phyloP scores from a whole-genome alignment of 495 filamentous ascomycete genomes.

The Aspergillus nidulans region DNA sequence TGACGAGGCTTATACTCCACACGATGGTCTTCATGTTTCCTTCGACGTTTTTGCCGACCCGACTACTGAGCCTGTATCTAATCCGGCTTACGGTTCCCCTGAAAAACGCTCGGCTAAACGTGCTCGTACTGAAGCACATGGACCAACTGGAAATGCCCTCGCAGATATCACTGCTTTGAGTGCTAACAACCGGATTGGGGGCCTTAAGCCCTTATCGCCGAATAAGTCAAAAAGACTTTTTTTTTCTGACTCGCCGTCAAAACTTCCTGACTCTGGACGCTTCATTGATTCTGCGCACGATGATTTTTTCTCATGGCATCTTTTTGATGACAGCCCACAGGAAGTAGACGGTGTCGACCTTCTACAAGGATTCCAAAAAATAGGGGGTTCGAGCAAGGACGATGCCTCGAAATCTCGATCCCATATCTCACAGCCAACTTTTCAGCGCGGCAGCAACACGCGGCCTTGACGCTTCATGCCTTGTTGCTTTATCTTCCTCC shows the following conservation, averaged over 20 bases:
- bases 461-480: conserved; percentile 29
- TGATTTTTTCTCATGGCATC: conserved; percentile 59
- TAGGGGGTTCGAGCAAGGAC: conserved; percentile 54
- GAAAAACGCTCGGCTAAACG: conserved; percentile 68
- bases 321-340: conserved; percentile 54
- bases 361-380: conserved; percentile 84
- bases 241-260: conserved; percentile 46
- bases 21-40: conserved; percentile 45
- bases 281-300: conserved; percentile 54
- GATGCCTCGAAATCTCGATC: conserved; percentile 25
- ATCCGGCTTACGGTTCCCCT: conserved; percentile 63
- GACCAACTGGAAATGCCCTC: conserved; percentile 48
- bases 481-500: background rate
- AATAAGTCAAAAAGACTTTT: conserved; percentile 37
- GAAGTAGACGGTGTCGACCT: conserved; percentile 76
- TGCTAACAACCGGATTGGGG: conserved; percentile 44
- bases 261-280: conserved; percentile 48
- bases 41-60: conserved; percentile 75
- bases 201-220: conserved; percentile 29
- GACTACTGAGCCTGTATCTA: conserved; percentile 42
- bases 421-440: conserved; percentile 33
- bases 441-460: conserved; percentile 37
- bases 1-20: conserved; percentile 47
- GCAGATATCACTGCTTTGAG: conserved; percentile 57
- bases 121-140: conserved; percentile 51